phyloP scores from a whole-genome alignment of 768 basidiomycete species.

The Collybiopsis luxurians region DNA sequence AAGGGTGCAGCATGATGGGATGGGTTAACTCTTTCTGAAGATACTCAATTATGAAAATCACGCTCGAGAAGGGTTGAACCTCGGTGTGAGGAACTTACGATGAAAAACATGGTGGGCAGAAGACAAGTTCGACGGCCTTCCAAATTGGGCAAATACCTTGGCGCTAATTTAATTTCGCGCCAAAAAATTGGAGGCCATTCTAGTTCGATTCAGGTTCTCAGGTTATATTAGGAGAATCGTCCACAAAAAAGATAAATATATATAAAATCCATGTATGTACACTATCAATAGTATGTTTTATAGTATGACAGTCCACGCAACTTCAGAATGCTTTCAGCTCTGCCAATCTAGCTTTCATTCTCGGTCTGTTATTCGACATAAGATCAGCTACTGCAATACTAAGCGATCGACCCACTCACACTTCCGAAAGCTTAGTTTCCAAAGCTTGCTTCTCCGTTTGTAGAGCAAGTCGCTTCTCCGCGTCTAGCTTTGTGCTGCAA shows the following conservation, averaged over 20 bases:
- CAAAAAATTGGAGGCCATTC: no score
- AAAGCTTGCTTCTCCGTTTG: constrained; percentile 94
- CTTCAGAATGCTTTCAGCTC: constrained; percentile 48
- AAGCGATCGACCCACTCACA: no score
- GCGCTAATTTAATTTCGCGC: neutral
- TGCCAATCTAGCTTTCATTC: constrained; percentile 71
- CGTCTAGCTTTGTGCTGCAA: constrained; percentile 79
- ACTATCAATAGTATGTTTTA: neutral
- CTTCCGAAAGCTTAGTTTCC: constrained; percentile 82
- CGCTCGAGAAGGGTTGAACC: constrained; percentile 7
- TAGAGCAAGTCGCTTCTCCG: constrained; percentile 83
- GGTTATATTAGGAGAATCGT: no score
- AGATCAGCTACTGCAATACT: no score
- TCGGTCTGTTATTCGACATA: no score
- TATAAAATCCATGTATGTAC: neutral
- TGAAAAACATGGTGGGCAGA: constrained; percentile 60
- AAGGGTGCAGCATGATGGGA: constrained; percentile 95
- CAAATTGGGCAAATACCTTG: neutral
- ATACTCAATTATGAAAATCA: constrained; percentile 8
- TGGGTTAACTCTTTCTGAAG: constrained; percentile 93
- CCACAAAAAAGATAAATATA: no score
- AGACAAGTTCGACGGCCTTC: neutral
- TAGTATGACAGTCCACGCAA: neutral
- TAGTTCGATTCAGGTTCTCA: no score
- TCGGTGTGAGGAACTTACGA: constrained; percentile 46